Conservation (phyloP, 805 yeast genomes). For the Cephaloascus albidus region DNA sequence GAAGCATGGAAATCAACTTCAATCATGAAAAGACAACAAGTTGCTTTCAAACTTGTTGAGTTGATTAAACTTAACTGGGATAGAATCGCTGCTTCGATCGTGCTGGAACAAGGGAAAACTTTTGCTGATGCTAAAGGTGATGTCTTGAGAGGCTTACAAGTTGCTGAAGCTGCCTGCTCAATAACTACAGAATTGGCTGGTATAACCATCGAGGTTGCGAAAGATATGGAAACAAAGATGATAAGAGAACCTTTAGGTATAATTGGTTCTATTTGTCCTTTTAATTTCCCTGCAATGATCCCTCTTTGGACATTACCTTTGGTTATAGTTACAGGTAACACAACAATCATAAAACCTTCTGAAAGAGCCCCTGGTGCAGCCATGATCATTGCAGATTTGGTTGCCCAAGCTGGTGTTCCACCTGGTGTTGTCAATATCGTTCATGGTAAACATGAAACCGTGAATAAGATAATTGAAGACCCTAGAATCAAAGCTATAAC, state of each 20-base stretch:
- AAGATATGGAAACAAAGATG: slow-evolving; percentile 72
- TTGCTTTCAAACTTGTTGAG: slow-evolving; percentile 59
- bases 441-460: slow-evolving; percentile 69
- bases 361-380: slow-evolving; percentile 82
- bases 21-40: slow-evolving; percentile 45
- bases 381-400: slow-evolving; percentile 62
- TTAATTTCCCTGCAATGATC: slow-evolving; percentile 83
- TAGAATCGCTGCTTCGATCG: slow-evolving; percentile 53
- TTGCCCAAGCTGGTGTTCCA: slow-evolving; percentile 67
- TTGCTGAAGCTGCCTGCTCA: slow-evolving; percentile 66
- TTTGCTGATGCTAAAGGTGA: slow-evolving; percentile 69
- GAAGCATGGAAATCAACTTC: slow-evolving; percentile 44
- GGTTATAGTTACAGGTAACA: slow-evolving; percentile 62
- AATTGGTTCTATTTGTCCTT: slow-evolving; percentile 70
- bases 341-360: slow-evolving; percentile 48
- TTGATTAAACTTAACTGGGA: slow-evolving; percentile 59
- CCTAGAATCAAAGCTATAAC: slow-evolving; percentile 71
- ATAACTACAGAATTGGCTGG: slow-evolving; percentile 60
- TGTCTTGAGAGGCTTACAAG: slow-evolving; percentile 69
- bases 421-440: slow-evolving; percentile 64
- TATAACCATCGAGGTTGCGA: slow-evolving; percentile 53
- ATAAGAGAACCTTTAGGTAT: slow-evolving; percentile 66
- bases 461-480: slow-evolving; percentile 59
- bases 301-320: slow-evolving; percentile 62
- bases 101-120: slow-evolving; percentile 71